These are phyloP conservation scores for Hebeloma cylindrosporum DNA, from an alignment of 768 basidiomycete species.

Conservation along the genomic window DNA sequence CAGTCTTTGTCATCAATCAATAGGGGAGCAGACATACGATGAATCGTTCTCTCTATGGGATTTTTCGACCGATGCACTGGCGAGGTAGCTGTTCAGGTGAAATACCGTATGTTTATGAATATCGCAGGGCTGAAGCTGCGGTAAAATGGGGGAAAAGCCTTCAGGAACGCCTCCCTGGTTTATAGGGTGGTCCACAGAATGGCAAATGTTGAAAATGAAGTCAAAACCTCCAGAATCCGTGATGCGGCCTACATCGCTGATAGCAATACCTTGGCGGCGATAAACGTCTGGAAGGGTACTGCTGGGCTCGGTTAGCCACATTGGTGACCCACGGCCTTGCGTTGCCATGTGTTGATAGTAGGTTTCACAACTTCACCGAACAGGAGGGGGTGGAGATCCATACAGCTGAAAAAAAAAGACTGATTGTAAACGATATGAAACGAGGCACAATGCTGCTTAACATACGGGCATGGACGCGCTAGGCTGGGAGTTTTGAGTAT, in stretches of 20 bases:
- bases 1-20: background rate
- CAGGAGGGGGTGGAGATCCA: background rate
- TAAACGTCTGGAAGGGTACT: slow-evolving; percentile 9
- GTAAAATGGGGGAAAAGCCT: slow-evolving; percentile 8
- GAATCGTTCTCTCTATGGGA: background rate
- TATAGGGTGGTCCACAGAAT: slow-evolving; percentile 8
- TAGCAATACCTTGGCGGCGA: slow-evolving; percentile 9
- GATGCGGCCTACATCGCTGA: slow-evolving; percentile 23
- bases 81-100: slow-evolving; percentile 4
- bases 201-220: slow-evolving; percentile 21
- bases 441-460: too few species aligned
- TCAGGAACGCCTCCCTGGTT: slow-evolving; percentile 12
- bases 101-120: slow-evolving; percentile 7
- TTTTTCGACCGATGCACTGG: slow-evolving; percentile 4
- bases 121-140: background rate
- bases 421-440: too few species aligned
- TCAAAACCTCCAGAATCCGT: slow-evolving; percentile 14
- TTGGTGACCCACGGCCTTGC: slow-evolving; percentile 15
- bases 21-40: background rate
- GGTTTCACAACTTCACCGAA: slow-evolving; percentile 10
- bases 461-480: too few species aligned
- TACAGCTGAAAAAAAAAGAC: too few species aligned
- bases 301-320: slow-evolving; percentile 17
- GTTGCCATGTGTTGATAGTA: slow-evolving; percentile 15
- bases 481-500: too few species aligned